Evolutionary conservation across 495 filamentous ascomycete species (phyloP), one percentile per base, ranked within the genome.

Genomic region (Talaromyces borbonicus): DNA sequence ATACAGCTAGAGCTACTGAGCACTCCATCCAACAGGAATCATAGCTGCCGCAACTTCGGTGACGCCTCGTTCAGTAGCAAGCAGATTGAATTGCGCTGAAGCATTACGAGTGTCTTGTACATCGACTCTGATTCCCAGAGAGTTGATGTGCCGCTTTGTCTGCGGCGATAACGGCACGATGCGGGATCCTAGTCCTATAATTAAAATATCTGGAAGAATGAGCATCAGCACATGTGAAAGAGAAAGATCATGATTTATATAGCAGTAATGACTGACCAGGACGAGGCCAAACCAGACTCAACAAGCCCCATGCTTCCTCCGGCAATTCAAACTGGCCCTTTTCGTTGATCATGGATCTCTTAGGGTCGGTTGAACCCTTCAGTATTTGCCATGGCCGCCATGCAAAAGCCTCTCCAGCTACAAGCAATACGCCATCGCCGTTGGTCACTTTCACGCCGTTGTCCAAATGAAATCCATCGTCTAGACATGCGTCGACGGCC

Each of bases 91-190:
- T 68, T 90, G 87, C 44, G 87, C 83, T 14, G 90, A 89, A 16
- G 92, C 92, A 67, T 96, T 96, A 48, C 87, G 70, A 27, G 92
- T 99, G 69, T 96, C 92, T 60, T 86, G 75, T 9, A 96, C 74
- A 55, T 99, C 92, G 22, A 97, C 68, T 49, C 86, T 73, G 48
- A 99, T 83, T 0, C 92, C 92, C 46, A 97, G 51, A 18, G 74
- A 74, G 53, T 80, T 83, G 45, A 99, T 79, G 50, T 75, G 68
- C 48, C 70, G 68, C 52, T 84, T 77, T 40, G 84, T 84, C 49
- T 78, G 72, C 1, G 86, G 83, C n/a, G 83, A 80, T 5, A 97
- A 55, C 3, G 89, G 87, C 38, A 79, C 62, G 27, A 88, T 84
- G 12, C 70, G 67, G 4, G 71, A 72, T n/a, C 92, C 92, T 12